Conservation (phyloP, 306 rosid genomes). For the Citrullus colocynthis region DNA sequence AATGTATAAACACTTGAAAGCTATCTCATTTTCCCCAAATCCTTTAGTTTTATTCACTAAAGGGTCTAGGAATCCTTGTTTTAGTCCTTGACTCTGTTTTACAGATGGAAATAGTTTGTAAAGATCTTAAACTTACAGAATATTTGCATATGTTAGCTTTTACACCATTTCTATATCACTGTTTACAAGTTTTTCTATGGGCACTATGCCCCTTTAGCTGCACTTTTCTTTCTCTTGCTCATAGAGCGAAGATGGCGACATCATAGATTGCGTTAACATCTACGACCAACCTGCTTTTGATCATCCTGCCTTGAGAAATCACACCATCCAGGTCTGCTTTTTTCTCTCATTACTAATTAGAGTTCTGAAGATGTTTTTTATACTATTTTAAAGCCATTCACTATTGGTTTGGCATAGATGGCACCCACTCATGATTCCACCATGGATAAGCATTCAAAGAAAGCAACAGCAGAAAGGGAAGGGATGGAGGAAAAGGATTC, state of each 20-base stretch:
- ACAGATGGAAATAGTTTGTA: neutral
- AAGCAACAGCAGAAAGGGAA: neutral
- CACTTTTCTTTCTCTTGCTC: neutral
- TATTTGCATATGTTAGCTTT: neutral
- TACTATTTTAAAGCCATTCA: neutral
- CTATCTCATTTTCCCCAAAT: too few species aligned
- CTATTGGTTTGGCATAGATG: conserved; percentile 18
- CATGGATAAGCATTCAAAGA: neutral
- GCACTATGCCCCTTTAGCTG: neutral
- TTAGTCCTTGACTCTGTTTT: neutral
- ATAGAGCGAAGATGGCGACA: conserved; percentile 67
- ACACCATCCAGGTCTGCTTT: conserved; percentile 36
- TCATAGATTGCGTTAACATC: conserved; percentile 42
- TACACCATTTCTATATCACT: neutral
- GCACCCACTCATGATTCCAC: conserved; percentile 17
- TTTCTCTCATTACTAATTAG: neutral
- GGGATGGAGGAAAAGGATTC: neutral
- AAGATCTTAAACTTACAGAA: neutral
- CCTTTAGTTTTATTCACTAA: too few species aligned
- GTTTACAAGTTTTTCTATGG: neutral
- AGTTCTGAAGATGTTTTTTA: neutral
- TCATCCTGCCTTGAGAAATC: conserved; percentile 43
- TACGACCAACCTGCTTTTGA: conserved; percentile 51
- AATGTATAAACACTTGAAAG: too few species aligned
- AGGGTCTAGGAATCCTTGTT: neutral